These are phyloP conservation scores for Podospora sp. DNA, from an alignment of 495 filamentous ascomycete species.

Conservation along the genomic window DNA sequence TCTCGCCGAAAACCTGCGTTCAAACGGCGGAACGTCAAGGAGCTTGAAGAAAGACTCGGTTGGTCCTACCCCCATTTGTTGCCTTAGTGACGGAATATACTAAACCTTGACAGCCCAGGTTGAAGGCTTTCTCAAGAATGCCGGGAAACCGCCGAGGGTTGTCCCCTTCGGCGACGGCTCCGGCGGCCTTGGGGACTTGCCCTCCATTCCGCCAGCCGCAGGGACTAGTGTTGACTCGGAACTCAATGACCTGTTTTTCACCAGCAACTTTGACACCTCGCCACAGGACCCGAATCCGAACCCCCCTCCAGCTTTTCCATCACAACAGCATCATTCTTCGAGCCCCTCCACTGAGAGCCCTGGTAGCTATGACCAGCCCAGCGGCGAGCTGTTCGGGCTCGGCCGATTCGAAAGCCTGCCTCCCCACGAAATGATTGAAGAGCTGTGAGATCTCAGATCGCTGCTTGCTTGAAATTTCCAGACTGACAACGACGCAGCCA, in stretches of 20 bases:
- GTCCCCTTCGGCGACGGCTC: not conserved
- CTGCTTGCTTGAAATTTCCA: not conserved
- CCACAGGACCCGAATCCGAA: not conserved
- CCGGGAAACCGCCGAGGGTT: slow-evolving; percentile 22
- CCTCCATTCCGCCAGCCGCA: not conserved
- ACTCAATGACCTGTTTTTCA: not conserved
- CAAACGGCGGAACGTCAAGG: slow-evolving; percentile 85
- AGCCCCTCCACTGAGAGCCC: not conserved
- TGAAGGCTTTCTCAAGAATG: slow-evolving; percentile 47
- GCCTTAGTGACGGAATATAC: not conserved
- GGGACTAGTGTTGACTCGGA: not conserved
- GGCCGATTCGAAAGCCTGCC: slow-evolving; percentile 49
- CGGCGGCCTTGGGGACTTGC: slow-evolving; percentile 9
- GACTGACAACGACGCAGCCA: slow-evolving; percentile 36
- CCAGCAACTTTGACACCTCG: not conserved
- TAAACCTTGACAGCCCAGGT: slow-evolving; percentile 45
- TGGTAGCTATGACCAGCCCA: not conserved
- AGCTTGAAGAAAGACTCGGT: slow-evolving; percentile 81
- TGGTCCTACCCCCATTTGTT: not conserved
- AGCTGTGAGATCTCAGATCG: slow-evolving; percentile 39
- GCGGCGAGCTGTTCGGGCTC: slow-evolving; percentile 40
- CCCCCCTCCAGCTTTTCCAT: not conserved
- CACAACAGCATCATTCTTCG: not conserved
- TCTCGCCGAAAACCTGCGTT: slow-evolving; percentile 83
- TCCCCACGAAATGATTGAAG: slow-evolving; percentile 51